Percentiles rank a stretch among this genome's conserved stretches.
Conservation (phyloP, 768 basidiomycete species). For the Tephrocybe sp. region DNA sequence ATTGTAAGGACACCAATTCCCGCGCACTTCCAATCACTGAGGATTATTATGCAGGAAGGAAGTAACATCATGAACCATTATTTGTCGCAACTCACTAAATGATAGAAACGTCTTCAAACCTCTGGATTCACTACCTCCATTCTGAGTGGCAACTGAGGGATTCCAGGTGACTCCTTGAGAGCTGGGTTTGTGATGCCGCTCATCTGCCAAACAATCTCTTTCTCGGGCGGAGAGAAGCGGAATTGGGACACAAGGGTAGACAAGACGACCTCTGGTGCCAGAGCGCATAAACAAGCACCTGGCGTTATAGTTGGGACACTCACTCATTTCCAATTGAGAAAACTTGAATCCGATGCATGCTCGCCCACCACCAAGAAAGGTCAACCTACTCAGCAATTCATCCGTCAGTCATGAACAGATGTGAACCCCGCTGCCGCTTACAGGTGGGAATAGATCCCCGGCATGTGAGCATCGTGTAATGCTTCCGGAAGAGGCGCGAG, state of each 20-base stretch:
- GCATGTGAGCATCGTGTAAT: slow-evolving; percentile 34
- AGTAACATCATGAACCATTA: too few species aligned
- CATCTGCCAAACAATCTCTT: slow-evolving; percentile 29
- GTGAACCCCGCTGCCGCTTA: slow-evolving; percentile 10
- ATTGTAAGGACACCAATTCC: too few species aligned
- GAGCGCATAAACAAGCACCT: too few species aligned
- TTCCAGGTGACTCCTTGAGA: slow-evolving; percentile 8
- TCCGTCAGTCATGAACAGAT: too few species aligned
- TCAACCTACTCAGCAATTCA: too few species aligned
- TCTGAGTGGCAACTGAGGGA: not conserved
- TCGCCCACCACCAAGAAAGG: too few species aligned
- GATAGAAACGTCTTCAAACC: slow-evolving; percentile 17
- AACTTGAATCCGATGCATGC: too few species aligned
- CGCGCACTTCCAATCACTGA: too few species aligned
- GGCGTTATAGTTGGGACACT: too few species aligned
- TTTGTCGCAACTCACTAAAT: too few species aligned
- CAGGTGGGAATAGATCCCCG: slow-evolving; percentile 45
- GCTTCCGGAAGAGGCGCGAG: slow-evolving; percentile 34
- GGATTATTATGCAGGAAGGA: too few species aligned
- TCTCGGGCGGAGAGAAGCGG: slow-evolving; percentile 20
- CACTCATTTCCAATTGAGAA: too few species aligned
- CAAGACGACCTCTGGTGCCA: slow-evolving; percentile 25
- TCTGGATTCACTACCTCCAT: not conserved
- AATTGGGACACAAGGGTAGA: slow-evolving; percentile 24
- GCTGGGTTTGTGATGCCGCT: slow-evolving; percentile 18